Base-by-base conservation (phyloP, 1,139 yeast genomes). In the Yamadazyma songkhlaensis region DNA sequence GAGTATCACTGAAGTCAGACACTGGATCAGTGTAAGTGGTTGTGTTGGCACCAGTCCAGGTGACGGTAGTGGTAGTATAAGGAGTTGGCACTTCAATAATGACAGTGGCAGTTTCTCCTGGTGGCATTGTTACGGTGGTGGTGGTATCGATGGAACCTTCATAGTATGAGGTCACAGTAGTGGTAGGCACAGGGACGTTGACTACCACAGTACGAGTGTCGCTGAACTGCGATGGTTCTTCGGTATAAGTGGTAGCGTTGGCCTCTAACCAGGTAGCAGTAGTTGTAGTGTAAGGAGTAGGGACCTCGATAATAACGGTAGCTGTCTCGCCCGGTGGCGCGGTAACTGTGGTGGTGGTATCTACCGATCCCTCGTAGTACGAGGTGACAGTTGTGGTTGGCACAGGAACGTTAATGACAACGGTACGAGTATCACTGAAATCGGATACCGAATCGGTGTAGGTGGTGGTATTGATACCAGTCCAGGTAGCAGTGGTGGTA, bases 11-110 rank as follows among this genome's bases (percentile, higher is more conserved):
- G 12, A 30, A 29, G 6, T 17, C 6, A 17, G 20, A 17, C 20
- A 17, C 20, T 6, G 44, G 35, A 3, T 11, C 7, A 1, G 46
- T 39, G 11, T 27, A 25, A 22, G 45, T 38, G 1, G 41, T 24
- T 17, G 39, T 23, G 13, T 20, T 11, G 6, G 24, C 7, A 4
- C 32, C 37, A 3, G 39, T 25, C 39, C 39, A 36, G 17, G 32
- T 34, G 3, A 15, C 25, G 6, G 48, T 43, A 9, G 34, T 22
- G 6, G 46, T 42, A 9, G 37, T 32, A 11, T 47, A 38, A 9
- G 51, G 49, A 20, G 40, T 39, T 6, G 51, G 51, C 8, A 45
- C 44, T 3, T 40, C 42, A 4, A 43, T 29, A 6, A 34, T 34
- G 17, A 42, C 42, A 3, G 38, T 42, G 3, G 15, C 36, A n/a